A percentile compares a stretch with the other conserved stretches of the same genome.
Evolutionary conservation across 2,329 filamentous ascomycete genomes (phyloP).

Genomic region (Gyromitra esculenta): DNA sequence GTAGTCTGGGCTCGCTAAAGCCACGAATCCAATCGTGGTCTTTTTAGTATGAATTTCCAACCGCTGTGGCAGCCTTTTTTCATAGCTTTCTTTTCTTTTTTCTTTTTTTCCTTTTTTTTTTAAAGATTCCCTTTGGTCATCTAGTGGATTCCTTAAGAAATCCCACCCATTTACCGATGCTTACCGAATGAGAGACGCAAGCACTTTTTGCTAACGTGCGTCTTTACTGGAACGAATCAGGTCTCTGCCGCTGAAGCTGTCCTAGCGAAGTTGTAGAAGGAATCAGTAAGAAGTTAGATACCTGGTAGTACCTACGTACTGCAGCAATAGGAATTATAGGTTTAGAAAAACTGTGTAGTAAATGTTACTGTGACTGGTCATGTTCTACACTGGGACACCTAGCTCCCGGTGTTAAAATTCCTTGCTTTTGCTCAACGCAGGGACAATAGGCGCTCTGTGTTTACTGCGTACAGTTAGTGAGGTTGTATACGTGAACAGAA

Average conservation of each 20-base stretch:
- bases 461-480: constrained; percentile 10
- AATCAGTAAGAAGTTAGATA: constrained; percentile 51
- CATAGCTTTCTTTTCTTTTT: not conserved
- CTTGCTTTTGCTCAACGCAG: constrained; percentile 9
- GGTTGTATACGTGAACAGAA: not conserved
- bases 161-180: not conserved
- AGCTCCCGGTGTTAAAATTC: not conserved
- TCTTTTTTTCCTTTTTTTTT: not conserved
- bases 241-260: constrained; percentile 67
- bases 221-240: constrained; percentile 57
- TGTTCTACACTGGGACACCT: constrained; percentile 1
- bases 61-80: not conserved
- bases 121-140: not conserved
- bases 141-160: not conserved
- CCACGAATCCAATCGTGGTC: not conserved
- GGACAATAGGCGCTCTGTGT: constrained; percentile 29
- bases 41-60: not conserved
- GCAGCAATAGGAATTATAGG: constrained; percentile 21
- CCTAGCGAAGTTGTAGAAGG: constrained; percentile 65
- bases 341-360: not conserved
- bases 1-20: not conserved
- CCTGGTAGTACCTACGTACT: not conserved
- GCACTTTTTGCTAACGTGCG: constrained; percentile 14
- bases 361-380: not conserved
- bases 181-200: not conserved